Base-by-base conservation (phyloP, 352 stramenopile species). In the Phytophthora palmivora region DNA sequence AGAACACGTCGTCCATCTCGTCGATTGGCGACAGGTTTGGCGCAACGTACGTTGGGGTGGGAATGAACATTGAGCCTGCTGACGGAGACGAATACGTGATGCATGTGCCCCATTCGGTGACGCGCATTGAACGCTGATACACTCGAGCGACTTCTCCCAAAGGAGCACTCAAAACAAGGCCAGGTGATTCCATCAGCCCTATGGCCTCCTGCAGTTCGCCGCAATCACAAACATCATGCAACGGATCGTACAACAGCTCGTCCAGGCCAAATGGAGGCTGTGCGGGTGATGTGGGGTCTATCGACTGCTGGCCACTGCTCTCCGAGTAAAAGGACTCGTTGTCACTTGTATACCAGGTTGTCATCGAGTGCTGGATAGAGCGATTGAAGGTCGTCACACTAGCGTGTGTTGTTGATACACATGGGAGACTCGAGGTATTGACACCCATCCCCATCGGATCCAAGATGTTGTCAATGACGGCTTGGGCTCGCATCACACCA, bases 381-480 rank as follows among this genome's bases (percentile, higher is more conserved):
- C 58, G 24, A 4, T 47, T 46, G 4, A 47, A 46, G 0, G 32
- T 19, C 24, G 36, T 58, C n/a, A 45, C n/a, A 11, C 8, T 32
- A 33, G 6, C 21, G 16, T 6, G 18, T 1, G 11, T 15, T n/a
- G 55, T 24, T 15, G 53, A 16, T 16, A 38, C 21, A 16, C 8
- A 53, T n/a, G n/a, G n/a, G 4, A 19, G 6, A 24, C 30, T 28
- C 9, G 38, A 54, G 39, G 16, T 48, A 33, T 47, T 54, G 22
- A 28, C 12, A 28, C 49, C 63, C 52, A 76, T 60, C 26, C 62
- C 67, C 67, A 76, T 63, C 5, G 67, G 67, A 24, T 76, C 67
- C 38, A 76, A 37, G 12, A 76, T 54, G 26, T 56, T 72, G 16
- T 72, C 52, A 15, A 76, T 62, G 34, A 76, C 57, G 4, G 62